phyloP scores from a whole-genome alignment of 345 rosid genomes.

The Microcos paniculata region DNA sequence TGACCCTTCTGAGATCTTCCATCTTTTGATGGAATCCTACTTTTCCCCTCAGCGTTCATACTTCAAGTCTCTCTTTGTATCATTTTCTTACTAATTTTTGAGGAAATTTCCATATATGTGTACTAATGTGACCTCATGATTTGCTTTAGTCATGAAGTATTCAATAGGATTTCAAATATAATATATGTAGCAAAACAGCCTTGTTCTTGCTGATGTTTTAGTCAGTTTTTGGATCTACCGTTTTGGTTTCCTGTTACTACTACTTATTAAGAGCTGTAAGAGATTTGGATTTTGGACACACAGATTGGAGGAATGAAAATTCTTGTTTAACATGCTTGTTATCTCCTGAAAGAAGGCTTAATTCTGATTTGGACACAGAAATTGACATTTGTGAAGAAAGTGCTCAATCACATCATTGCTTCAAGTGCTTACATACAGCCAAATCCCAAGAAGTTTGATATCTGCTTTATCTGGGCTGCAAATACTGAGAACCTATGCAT shows the following conservation, averaged over 20 bases:
- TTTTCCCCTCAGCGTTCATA: too few species aligned
- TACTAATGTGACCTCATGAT: too few species aligned
- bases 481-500: background rate
- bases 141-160: too few species aligned
- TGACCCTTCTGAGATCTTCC: too few species aligned
- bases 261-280: background rate
- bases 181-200: background rate
- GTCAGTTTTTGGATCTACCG: background rate
- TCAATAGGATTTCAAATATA: too few species aligned
- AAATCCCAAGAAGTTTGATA: slow-evolving; percentile 13
- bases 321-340: background rate
- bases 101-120: too few species aligned
- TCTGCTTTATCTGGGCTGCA: background rate
- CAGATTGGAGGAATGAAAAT: background rate
- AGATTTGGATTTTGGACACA: too few species aligned
- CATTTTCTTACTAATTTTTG: too few species aligned
- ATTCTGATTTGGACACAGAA: background rate
- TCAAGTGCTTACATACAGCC: background rate
- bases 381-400: background rate
- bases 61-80: too few species aligned
- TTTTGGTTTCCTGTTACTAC: background rate
- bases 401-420: background rate
- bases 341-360: background rate
- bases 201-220: background rate
- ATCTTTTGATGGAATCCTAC: too few species aligned